These are phyloP conservation scores for Triticum turgidum DNA, from an alignment of 176 grass and related monocot genomes.

Conservation along the genomic window DNA sequence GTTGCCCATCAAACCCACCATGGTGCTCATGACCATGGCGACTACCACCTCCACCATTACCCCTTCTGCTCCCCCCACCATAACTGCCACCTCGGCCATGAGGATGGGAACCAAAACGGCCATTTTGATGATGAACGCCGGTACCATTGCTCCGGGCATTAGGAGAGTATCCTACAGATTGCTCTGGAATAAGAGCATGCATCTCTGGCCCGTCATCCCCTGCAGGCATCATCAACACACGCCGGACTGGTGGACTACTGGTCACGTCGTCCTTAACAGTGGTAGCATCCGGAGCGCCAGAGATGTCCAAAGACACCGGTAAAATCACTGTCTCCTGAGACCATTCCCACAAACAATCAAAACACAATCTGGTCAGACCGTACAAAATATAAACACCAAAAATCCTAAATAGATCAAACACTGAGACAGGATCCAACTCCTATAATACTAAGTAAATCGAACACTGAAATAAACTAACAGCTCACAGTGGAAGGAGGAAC, in stretches of 20 bases:
- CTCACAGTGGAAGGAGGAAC: slow-evolving; percentile 43
- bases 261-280: slow-evolving; percentile 1
- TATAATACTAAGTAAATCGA: neutral
- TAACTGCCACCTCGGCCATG: slow-evolving; percentile 46
- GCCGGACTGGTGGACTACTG: slow-evolving; percentile 21
- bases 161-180: slow-evolving; percentile 28
- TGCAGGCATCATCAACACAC: slow-evolving; percentile 30
- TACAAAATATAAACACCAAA: neutral
- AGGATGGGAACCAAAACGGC: slow-evolving; percentile 37
- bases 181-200: slow-evolving; percentile 31
- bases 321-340: slow-evolving; percentile 33
- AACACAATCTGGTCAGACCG: slow-evolving; percentile 29
- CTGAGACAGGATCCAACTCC: neutral
- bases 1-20: slow-evolving; percentile 42
- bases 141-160: slow-evolving; percentile 37
- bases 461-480: neutral
- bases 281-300: slow-evolving; percentile 18
- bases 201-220: slow-evolving; percentile 23
- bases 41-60: slow-evolving; percentile 54
- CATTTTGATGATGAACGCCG: slow-evolving; percentile 36
- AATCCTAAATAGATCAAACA: slow-evolving; percentile 7
- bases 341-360: slow-evolving; percentile 17
- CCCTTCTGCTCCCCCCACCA: slow-evolving; percentile 68
- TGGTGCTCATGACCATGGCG: slow-evolving; percentile 54
- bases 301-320: slow-evolving; percentile 24